Base-by-base conservation (phyloP, 2,329 filamentous ascomycete genomes). In the Cordyceps militaris region DNA sequence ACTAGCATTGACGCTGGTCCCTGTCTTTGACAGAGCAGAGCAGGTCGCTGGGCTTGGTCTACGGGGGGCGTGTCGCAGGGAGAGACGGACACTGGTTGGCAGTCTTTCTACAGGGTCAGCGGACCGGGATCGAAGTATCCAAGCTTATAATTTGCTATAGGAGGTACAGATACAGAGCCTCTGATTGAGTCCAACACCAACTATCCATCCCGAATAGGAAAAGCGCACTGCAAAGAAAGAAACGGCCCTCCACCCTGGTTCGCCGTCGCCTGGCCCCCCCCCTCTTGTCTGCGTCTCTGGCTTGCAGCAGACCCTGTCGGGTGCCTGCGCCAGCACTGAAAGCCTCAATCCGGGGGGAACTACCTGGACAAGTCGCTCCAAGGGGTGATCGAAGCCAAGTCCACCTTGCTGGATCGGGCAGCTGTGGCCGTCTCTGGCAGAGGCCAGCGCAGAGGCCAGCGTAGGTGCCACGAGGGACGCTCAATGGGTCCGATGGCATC, bases 191-290 rank as follows among this genome's bases (percentile, higher is more conserved):
- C 54, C 19, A 42, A 28, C 54, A 49, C 24, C 34, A 42, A 19
- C 34, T 24, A 56, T 42, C 14, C 43, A 11, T 23, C 54, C 54
- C 44, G 26, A 56, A 56, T 56, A 56, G 54, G 54, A 49, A 56
- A 56, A 49, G 54, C 54, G 54, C 54, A 43, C 46, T 43, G 21
- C 54, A 49, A 56, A 30, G 43, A 48, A 48, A 48, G 21, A 46
- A 49, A 43, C 21, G 34, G 34, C 34, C 55, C 34, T 44, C 55
- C 23, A 44, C 55, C 11, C 44, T 51, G 30, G 40, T 26, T 52
- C 26, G 14, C 38, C 55, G 47, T 44, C 38, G 16, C 28, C 38
- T 32, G 32, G 16, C 47, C n/a, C 44, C 53, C 40, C 53, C 30
- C 44, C 53, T 48, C 53, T 40, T 48, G 53, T 32, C 44, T 49